These are phyloP conservation scores for Tribonema minus DNA, from an alignment of 108 stramenopile species.

Conservation along the genomic window DNA sequence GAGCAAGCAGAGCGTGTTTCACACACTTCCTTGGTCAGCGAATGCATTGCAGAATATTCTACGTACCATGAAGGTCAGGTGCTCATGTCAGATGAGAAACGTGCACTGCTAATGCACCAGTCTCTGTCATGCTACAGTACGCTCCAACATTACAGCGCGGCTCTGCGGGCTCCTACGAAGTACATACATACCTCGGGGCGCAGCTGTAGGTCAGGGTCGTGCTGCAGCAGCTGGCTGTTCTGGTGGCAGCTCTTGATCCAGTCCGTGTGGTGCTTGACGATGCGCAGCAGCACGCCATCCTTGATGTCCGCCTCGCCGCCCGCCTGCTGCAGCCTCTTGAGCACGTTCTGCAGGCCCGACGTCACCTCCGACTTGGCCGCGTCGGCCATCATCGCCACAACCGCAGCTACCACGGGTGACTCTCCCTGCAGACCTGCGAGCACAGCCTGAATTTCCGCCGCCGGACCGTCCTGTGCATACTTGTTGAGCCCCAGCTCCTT, in stretches of 20 bases:
- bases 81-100: too few relatives aligned
- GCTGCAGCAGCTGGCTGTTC: not conserved
- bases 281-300: too few relatives aligned
- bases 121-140: too few relatives aligned
- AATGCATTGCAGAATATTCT: too few relatives aligned
- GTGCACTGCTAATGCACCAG: too few relatives aligned
- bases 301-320: too few relatives aligned
- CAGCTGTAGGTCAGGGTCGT: not conserved
- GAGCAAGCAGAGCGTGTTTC: too few relatives aligned
- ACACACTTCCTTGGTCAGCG: too few relatives aligned
- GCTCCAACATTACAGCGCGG: too few relatives aligned
- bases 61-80: too few relatives aligned
- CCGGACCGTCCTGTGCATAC: too few relatives aligned
- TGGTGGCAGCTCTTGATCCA: not conserved
- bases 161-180: too few relatives aligned
- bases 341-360: not conserved
- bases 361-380: not conserved
- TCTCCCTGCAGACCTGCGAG: not conserved
- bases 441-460: not conserved
- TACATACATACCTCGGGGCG: not conserved
- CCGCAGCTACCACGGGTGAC: not conserved
- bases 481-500: slow-evolving; percentile 3
- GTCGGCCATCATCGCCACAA: not conserved
- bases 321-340: not conserved
- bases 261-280: not conserved